Evolutionary conservation across 495 filamentous ascomycete species (phyloP), one percentile per base, ranked within the genome.

Genomic region (Lepidopterella palustris): DNA sequence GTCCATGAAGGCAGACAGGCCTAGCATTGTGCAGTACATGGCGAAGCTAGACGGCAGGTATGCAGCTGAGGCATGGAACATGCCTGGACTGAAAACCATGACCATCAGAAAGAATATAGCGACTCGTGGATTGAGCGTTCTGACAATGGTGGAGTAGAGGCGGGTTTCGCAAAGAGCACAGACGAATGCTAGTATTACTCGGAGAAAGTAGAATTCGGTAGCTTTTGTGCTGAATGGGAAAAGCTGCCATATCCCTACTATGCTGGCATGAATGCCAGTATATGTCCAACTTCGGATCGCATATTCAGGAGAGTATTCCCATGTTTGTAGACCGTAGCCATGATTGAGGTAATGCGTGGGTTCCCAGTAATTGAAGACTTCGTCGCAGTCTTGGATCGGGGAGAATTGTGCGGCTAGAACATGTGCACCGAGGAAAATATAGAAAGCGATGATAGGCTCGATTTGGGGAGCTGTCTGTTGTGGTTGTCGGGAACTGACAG

Each of bases 291-390:
- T 96, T 55, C 95, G 86, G 66, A 99, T 96, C 28, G 89, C 89
- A 71, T 89, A 97, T 49, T 91, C 87, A 1, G 95, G 95, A 0
- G 92, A 96, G 74, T 97, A 99, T 71, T 99, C 95, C 95, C 95
- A 99, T 15, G 95, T 99, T 74, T 99, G 89, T 31, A 97, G 76
- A 27, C 95, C 95, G 69, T 92, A 92, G 68, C 89, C 88, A 77
- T 96, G 90, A 59, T 82, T 84, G 27, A 99, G 81, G 71, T 97
- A 99, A 73, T 99, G 95, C 0, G 90, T 84, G 1, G 95, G 93
- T 67, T 99, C 95, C 95, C 95, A 99, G 76, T 95, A 99, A 68
- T 99, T 99, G 79, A 95, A 99, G 3, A 92, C 90, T 76, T 99
- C 95, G 70, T 99, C 95, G 69, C 95, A 99, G 72, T 99, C 95